Conservation (phyloP, 2,329 filamentous ascomycete genomes). For the Cercospora sp. region DNA sequence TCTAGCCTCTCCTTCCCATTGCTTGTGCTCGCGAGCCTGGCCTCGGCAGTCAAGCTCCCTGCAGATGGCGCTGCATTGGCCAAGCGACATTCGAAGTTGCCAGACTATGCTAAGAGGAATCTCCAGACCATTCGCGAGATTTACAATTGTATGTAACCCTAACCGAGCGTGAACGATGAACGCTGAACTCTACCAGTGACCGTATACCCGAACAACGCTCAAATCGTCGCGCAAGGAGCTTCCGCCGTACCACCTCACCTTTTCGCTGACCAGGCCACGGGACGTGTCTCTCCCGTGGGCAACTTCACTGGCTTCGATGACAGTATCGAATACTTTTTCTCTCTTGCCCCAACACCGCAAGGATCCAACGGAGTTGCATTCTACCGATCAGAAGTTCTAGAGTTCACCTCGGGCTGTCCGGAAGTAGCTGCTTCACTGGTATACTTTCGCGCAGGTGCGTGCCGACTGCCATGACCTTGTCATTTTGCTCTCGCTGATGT, state of each 20-base stretch:
- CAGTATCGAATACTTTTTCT: slow-evolving; percentile 50
- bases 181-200: slow-evolving; percentile 1
- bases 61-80: background rate
- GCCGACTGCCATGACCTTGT: background rate
- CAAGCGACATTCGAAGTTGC: slow-evolving; percentile 6
- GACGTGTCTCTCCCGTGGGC: slow-evolving; percentile 46
- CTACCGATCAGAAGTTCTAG: slow-evolving; percentile 31
- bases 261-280: slow-evolving; percentile 43
- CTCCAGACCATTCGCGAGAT: slow-evolving; percentile 40
- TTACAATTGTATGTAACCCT: slow-evolving; percentile 8
- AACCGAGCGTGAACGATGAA: background rate
- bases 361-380: slow-evolving; percentile 30
- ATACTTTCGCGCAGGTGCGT: slow-evolving; percentile 22
- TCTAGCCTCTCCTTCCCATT: slow-evolving; percentile 3
- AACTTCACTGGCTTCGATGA: slow-evolving; percentile 48
- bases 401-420: slow-evolving; percentile 29
- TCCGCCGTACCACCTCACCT: slow-evolving; percentile 43
- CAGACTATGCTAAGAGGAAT: slow-evolving; percentile 36
- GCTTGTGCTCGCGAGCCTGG: background rate
- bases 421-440: slow-evolving; percentile 29
- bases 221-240: slow-evolving; percentile 41
- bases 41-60: slow-evolving; percentile 1
- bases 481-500: background rate
- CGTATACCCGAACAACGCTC: slow-evolving; percentile 44
- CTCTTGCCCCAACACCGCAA: slow-evolving; percentile 41